Percentiles rank a stretch among this genome's conserved stretches.
Conservation (phyloP, 306 rosid genomes). For the Parietaria judaica region DNA sequence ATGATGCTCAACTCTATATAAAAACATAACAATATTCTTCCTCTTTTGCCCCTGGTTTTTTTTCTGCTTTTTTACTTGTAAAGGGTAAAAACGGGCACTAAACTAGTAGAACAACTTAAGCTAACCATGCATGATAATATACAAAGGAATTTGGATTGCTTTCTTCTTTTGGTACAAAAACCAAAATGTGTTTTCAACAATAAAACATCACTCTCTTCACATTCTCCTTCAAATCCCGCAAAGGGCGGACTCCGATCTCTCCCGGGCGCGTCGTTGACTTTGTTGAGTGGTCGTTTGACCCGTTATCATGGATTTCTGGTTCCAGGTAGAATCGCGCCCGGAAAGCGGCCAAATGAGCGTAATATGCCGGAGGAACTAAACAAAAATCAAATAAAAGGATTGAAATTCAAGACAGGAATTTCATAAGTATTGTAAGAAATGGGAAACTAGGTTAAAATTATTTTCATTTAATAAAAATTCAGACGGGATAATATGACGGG, state of each 20-base stretch:
- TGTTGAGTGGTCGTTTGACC: conserved; percentile 37
- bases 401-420: neutral
- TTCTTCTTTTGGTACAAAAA: neutral
- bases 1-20: neutral
- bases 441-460: neutral
- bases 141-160: conserved; percentile 26
- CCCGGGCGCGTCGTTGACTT: conserved; percentile 49
- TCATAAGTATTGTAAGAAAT: neutral
- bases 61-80: neutral
- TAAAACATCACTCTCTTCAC: conserved; percentile 98
- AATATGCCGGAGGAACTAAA: conserved; percentile 91
- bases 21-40: neutral
- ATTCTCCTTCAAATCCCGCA: conserved; percentile 90
- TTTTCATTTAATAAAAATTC: neutral
- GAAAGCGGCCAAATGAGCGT: conserved; percentile 93
- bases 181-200: conserved; percentile 37
- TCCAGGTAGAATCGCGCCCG: conserved; percentile 93
- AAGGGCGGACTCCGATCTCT: conserved; percentile 68
- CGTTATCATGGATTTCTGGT: conserved; percentile 75
- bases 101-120: conserved; percentile 10
- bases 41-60: neutral
- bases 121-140: conserved; percentile 17
- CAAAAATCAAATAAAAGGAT: neutral
- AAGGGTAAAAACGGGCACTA: conserved; percentile 4
- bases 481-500: too few relatives aligned